Base-by-base conservation (phyloP, 2,329 filamentous ascomycete species). In the Aspergillus persii region DNA sequence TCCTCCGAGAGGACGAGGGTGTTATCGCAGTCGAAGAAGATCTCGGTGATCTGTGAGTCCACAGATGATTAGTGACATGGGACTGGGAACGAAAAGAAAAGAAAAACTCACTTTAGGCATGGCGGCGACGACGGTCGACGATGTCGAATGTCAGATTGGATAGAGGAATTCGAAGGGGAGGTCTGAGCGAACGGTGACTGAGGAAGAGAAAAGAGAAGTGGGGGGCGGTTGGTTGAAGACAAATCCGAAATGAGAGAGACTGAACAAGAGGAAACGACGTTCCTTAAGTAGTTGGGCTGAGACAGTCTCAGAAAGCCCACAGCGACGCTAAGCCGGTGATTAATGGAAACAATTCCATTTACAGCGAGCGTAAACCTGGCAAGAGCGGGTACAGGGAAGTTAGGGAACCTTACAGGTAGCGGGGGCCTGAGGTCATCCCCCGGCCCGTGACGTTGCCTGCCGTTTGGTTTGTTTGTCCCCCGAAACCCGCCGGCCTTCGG, bases 1-100 rank as follows among this genome's bases (percentile, higher is more conserved):
- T 90, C 88, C 81, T 96, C 93, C 56, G 91, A 96, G 69, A 95
- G 86, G 74, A 95, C 92, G 75, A 96, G 91, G 64, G 92, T 96
- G 84, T 96, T 96, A 85, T 96, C 80, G 65, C 80, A 82, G 67
- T 92, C 89, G 76, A 92, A 89, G 68, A 92, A 84, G 71, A 92
- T 80, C 64, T 88, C 84, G 58, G 82, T 90, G 77, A 91, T 89
- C 83, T 87, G 68, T 48, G 65, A 33, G 15, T 33, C 39, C 39
- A 50, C 23, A 23, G 18, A 8, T 49, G 46, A 58, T 55, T 57
- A 64, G 65, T 69, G 59, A n/a, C 56, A 23, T 51, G 52, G 39
- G 53, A 62, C 58, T 52, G 52, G n/a, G 48, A 54, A 30, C 9
- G 39, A 39, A 44, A 39, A 5, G 27, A 50, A 6, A 55, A 30